Evolutionary conservation across 257 asterid species (phyloP).

Genomic region (Pogostemon cablin): DNA sequence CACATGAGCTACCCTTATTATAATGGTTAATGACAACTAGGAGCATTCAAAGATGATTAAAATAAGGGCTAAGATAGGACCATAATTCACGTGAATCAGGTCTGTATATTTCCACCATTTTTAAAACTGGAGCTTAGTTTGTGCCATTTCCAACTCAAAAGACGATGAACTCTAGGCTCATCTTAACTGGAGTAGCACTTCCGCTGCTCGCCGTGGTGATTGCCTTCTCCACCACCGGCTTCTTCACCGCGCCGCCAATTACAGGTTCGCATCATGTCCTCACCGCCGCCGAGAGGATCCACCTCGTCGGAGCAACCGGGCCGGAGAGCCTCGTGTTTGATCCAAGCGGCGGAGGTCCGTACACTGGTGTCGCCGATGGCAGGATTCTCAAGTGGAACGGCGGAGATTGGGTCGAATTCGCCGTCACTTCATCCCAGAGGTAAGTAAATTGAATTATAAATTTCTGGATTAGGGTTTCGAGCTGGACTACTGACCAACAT

Average conservation of each 20-base stretch:
- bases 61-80: too few relatives aligned
- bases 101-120: too few relatives aligned
- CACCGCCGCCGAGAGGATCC: slow-evolving; percentile 44
- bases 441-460: slow-evolving; percentile 8
- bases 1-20: too few relatives aligned
- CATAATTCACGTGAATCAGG: too few relatives aligned
- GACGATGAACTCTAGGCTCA: slow-evolving; percentile 48
- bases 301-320: slow-evolving; percentile 55
- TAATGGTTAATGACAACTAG: too few relatives aligned
- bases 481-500: background rate
- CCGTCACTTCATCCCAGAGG: slow-evolving; percentile 69
- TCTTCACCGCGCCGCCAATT: slow-evolving; percentile 46
- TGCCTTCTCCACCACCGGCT: slow-evolving; percentile 42
- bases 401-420: slow-evolving; percentile 60
- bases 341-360: slow-evolving; percentile 66
- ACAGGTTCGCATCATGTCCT: slow-evolving; percentile 50
- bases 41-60: too few relatives aligned
- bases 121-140: too few relatives aligned
- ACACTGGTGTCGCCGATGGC: slow-evolving; percentile 82
- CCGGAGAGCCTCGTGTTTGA: slow-evolving; percentile 76
- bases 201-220: slow-evolving; percentile 47
- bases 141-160: too few relatives aligned
- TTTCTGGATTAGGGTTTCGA: background rate
- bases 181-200: slow-evolving; percentile 39
- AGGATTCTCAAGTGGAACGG: slow-evolving; percentile 58